Evolutionary conservation across 345 rosid species (phyloP).

Genomic region (Nasturtium officinale): DNA sequence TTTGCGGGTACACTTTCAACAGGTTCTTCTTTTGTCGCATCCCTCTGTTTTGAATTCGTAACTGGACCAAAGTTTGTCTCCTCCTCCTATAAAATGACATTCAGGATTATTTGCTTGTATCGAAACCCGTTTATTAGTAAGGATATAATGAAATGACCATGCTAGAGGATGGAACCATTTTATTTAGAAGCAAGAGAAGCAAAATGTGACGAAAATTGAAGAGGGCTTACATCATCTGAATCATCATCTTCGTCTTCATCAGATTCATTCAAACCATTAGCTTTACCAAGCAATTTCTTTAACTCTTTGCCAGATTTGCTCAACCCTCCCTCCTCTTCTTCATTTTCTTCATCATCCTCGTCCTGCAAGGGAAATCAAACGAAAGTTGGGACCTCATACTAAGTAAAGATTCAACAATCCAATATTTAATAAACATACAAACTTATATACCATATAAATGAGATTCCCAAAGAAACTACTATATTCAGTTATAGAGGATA

Average conservation of each 20-base stretch:
- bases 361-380: conserved; percentile 51
- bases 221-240: conserved; percentile 71
- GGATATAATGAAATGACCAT: not conserved
- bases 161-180: not conserved
- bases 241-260: conserved; percentile 89
- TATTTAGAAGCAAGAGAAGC: not conserved
- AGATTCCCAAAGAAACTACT: not conserved
- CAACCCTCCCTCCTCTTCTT: conserved; percentile 85
- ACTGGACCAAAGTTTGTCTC: conserved; percentile 56
- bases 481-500: not conserved
- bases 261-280: conserved; percentile 72
- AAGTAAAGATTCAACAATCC: not conserved
- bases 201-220: not conserved
- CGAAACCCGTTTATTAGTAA: not conserved
- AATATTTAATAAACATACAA: not conserved
- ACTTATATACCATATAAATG: not conserved
- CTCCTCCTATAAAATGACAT: conserved; percentile 46
- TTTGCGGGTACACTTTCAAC: conserved; percentile 70
- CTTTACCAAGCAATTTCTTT: conserved; percentile 80
- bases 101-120: not conserved
- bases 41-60: conserved; percentile 71
- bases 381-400: not conserved
- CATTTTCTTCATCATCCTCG: conserved; percentile 89
- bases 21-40: conserved; percentile 74
- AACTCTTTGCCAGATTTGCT: conserved; percentile 96